Percentiles rank a stretch among this genome's conserved stretches.
These are phyloP conservation scores for Phytophthora palmivora DNA, from an alignment of 352 stramenopile genomes.

Conservation along the genomic window DNA sequence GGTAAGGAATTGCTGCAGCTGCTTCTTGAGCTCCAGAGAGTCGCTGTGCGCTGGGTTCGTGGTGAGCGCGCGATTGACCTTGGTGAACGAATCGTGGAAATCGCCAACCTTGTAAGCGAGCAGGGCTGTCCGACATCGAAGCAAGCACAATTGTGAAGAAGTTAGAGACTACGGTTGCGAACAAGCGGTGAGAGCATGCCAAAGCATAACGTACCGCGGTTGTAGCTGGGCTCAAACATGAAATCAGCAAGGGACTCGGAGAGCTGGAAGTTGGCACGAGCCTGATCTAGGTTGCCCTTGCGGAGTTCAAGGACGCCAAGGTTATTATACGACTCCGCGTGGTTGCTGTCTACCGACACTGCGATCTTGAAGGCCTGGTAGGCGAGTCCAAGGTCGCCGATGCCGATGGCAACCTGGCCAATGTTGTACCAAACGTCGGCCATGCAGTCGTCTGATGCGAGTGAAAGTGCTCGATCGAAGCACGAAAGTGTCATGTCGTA, in stretches of 20 bases:
- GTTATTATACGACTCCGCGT: conserved; percentile 94
- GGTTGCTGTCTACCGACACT: conserved; percentile 90
- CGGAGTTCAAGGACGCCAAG: conserved; percentile 91
- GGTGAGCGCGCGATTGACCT: conserved; percentile 83
- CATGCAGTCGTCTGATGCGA: conserved; percentile 91
- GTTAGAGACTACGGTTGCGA: conserved; percentile 4
- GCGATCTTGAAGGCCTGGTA: conserved; percentile 96
- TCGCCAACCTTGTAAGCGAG: conserved; percentile 92
- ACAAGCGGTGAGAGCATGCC: neutral
- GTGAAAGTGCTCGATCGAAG: conserved; percentile 90
- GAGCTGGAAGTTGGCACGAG: conserved; percentile 83
- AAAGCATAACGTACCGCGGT: conserved; percentile 62
- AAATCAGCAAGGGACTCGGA: conserved; percentile 84
- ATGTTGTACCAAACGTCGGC: conserved; percentile 96
- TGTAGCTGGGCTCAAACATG: conserved; percentile 94
- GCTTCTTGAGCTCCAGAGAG: conserved; percentile 90
- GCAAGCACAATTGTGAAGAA: neutral
- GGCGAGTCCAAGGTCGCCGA: conserved; percentile 92
- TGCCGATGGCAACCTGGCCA: conserved; percentile 92
- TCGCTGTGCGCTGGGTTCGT: conserved; percentile 88
- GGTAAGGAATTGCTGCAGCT: conserved; percentile 85
- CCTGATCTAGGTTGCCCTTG: conserved; percentile 90
- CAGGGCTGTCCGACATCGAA: conserved; percentile 56
- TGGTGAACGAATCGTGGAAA: conserved; percentile 91
- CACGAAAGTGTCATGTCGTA: conserved; percentile 96